Base-by-base conservation (phyloP, 257 asterid species). In the Nicotiana attenuata region DNA sequence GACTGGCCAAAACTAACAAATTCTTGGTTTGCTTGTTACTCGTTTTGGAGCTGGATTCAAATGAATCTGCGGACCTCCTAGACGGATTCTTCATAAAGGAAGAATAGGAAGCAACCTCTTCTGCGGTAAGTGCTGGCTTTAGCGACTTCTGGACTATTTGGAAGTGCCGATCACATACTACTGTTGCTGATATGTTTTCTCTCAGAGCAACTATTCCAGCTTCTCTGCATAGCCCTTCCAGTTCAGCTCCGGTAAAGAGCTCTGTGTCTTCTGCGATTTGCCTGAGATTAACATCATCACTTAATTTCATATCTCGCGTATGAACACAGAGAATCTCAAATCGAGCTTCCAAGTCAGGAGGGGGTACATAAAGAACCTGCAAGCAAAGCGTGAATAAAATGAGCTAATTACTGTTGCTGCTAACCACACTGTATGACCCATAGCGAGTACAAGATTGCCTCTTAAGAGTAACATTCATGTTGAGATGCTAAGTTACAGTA, bases 361-460 rank as follows among this genome's bases (percentile, higher is more conserved):
- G 97, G 5, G 99, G 98, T 28, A 96, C 96, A 55, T 96, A 89
- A 80, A 96, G 98, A 80, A 96, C 95, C 99, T 96, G 60, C 19
- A 66, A 80, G 64, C n/a, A 47, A 2, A 59, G 65, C 14, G 80
- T 68, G 56, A 82, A 76, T 8, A 35, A 65, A 31, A 28, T 41
- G 11, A 24, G 28, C 67, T 38, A 16, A 16, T 68, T 52, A 10
- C 15, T 75, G 29, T 26, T 81, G 33, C 31, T n/a, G 31, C 81
- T 35, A 59, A 10, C 31, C 14, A 19, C 33, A n/a, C 5, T 28
- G 22, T 50, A 0, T 47, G 79, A 50, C 45, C 4, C 16, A 22
- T 26, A 50, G 8, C 16, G 45, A 75, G 41, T 75, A 75, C 16
- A 73, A 0, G 2, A 47, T 47, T 15, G 79, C n/a, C 24, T 7